phyloP scores from a whole-genome alignment of 495 filamentous ascomycete genomes.

The Cudoniella acicularis region DNA sequence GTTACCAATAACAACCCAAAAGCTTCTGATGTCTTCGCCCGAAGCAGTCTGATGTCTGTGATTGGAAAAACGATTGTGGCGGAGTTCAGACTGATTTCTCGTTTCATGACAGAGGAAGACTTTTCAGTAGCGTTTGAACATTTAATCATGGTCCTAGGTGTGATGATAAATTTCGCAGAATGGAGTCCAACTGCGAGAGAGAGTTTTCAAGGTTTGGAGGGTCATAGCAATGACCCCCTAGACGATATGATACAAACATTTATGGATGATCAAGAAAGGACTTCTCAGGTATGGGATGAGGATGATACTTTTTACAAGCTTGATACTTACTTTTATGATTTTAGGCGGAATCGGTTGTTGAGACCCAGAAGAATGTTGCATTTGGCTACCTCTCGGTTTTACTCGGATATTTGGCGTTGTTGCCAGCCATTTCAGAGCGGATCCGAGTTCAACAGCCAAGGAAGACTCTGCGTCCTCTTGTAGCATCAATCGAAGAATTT shows the following conservation, averaged over 20 bases:
- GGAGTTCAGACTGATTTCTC: conserved; percentile 36
- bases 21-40: conserved; percentile 64
- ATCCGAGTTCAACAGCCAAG: conserved; percentile 53
- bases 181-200: conserved; percentile 54
- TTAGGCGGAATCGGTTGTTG: conserved; percentile 80
- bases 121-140: conserved; percentile 54
- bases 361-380: conserved; percentile 81
- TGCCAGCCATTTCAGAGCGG: conserved; percentile 43
- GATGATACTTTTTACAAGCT: conserved; percentile 1
- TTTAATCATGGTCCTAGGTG: conserved; percentile 75
- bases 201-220: conserved; percentile 29
- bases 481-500: conserved; percentile 86
- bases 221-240: conserved; percentile 32
- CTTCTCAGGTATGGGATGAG: conserved; percentile 48
- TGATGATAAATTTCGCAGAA: conserved; percentile 87
- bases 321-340: conserved; percentile 1
- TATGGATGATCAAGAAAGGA: conserved; percentile 46
- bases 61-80: conserved; percentile 28
- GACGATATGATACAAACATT: conserved; percentile 46
- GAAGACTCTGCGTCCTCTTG: conserved; percentile 55
- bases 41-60: conserved; percentile 32
- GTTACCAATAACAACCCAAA: conserved; percentile 75
- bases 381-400: conserved; percentile 88
- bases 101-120: conserved; percentile 40
- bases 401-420: conserved; percentile 72